These are phyloP conservation scores for Catunica adiposa DNA, from an alignment of 2,329 filamentous ascomycete genomes.

Conservation along the genomic window DNA sequence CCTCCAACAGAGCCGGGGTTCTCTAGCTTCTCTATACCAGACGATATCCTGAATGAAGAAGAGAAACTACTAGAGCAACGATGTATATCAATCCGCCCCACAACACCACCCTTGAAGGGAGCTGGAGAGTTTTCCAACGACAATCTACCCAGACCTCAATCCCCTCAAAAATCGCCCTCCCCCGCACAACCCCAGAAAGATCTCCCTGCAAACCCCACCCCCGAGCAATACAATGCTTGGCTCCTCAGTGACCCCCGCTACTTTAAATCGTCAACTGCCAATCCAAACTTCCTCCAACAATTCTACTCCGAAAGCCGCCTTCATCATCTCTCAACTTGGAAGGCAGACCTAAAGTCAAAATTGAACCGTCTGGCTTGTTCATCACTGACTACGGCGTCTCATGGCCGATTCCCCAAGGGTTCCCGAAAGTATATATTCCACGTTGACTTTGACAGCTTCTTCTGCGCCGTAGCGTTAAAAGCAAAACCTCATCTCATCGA, in stretches of 20 bases:
- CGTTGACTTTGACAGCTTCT: constrained; percentile 97
- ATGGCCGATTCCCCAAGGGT: constrained; percentile 28
- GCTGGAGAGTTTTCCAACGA: neutral
- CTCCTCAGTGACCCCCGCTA: constrained; percentile 72
- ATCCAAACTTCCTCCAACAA: constrained; percentile 84
- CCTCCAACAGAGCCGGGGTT: neutral
- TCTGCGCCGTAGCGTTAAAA: constrained; percentile 78
- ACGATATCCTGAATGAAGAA: constrained; percentile 7
- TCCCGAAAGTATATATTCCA: constrained; percentile 74
- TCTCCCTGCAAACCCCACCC: constrained; percentile 50
- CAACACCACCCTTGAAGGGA: neutral
- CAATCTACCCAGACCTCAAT: neutral
- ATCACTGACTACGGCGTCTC: neutral
- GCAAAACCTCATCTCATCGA: constrained; percentile 57
- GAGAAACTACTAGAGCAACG: neutral
- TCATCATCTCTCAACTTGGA: constrained; percentile 93
- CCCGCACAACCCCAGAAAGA: neutral
- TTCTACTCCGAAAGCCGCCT: constrained; percentile 90
- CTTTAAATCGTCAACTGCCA: constrained; percentile 75
- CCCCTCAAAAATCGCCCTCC: neutral
- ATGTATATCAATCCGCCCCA: neutral
- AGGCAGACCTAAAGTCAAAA: constrained; percentile 77
- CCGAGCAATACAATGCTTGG: constrained; percentile 82
- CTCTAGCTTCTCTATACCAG: constrained; percentile 9
- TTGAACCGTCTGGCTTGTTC: constrained; percentile 67